Evolutionary conservation across 148 eudicot species (phyloP).

Genomic region (Fagopyrum esculentum): DNA sequence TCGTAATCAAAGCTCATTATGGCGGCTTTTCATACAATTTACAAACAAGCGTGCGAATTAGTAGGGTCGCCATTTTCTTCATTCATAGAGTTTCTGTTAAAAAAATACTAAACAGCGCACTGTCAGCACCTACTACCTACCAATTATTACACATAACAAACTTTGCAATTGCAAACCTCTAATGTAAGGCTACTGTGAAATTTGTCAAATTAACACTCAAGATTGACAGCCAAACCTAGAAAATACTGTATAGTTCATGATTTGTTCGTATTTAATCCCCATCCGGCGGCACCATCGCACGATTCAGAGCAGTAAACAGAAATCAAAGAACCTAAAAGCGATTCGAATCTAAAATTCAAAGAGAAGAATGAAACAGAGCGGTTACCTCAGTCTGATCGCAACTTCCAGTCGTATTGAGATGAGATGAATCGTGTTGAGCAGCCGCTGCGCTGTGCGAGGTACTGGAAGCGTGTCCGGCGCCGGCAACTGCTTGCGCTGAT

Average conservation of each 20-base stretch:
- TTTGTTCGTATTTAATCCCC: neutral
- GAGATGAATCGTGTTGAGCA: neutral
- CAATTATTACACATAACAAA: no score
- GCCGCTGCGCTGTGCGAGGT: neutral
- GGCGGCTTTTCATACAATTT: conserved; percentile 1
- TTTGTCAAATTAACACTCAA: no score
- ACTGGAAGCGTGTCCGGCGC: neutral
- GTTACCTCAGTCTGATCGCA: neutral
- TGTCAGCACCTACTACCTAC: no score
- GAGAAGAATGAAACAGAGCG: neutral
- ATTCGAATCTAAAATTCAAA: neutral
- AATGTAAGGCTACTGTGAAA: no score
- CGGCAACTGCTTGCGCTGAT: neutral
- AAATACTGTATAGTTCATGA: neutral
- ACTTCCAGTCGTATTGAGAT: neutral
- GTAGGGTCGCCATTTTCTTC: neutral
- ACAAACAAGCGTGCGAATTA: neutral
- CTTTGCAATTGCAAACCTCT: no score
- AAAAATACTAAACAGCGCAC: no score
- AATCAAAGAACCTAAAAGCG: neutral
- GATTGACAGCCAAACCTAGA: neutral
- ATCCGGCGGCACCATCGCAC: neutral
- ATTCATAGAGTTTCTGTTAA: no score
- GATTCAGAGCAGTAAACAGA: neutral
- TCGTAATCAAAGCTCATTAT: neutral